Conservation (phyloP, 177 flowering plant genomes). For the Telopea speciosissima region DNA sequence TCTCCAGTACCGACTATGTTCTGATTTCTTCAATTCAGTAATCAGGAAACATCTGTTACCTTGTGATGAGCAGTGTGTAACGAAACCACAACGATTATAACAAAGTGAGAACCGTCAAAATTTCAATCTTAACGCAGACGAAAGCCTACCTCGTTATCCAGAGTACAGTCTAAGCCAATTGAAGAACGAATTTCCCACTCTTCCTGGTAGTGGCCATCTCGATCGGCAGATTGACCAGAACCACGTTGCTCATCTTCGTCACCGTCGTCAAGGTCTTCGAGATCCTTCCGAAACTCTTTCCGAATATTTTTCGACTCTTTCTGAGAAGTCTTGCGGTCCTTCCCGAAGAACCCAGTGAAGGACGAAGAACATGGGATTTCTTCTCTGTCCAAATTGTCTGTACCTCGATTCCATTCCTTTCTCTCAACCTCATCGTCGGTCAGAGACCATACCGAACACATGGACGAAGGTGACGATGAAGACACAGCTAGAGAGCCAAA, state of each 20-base stretch:
- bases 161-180: slow-evolving; percentile 70
- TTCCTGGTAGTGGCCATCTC: slow-evolving; percentile 34
- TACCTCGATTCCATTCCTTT: slow-evolving; percentile 59
- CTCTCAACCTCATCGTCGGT: slow-evolving; percentile 64
- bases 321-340: background rate
- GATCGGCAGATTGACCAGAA: slow-evolving; percentile 9
- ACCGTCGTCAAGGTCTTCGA: slow-evolving; percentile 33
- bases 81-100: background rate
- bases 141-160: slow-evolving; percentile 68
- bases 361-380: slow-evolving; percentile 19
- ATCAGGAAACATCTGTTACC: background rate
- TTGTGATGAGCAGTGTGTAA: background rate
- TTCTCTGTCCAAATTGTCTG: slow-evolving; percentile 20
- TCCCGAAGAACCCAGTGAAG: slow-evolving; percentile 14
- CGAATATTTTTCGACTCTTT: slow-evolving; percentile 7
- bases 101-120: background rate
- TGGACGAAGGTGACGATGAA: slow-evolving; percentile 12
- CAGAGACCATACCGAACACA: slow-evolving; percentile 54
- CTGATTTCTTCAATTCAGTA: background rate
- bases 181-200: slow-evolving; percentile 56
- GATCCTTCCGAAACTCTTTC: slow-evolving; percentile 26
- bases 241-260: slow-evolving; percentile 13
- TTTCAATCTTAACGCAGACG: background rate
- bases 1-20: too few relatives aligned
- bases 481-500: slow-evolving; percentile 51